phyloP scores from a whole-genome alignment of 176 grass and related monocot genomes.

The Microstegium vimineum region DNA sequence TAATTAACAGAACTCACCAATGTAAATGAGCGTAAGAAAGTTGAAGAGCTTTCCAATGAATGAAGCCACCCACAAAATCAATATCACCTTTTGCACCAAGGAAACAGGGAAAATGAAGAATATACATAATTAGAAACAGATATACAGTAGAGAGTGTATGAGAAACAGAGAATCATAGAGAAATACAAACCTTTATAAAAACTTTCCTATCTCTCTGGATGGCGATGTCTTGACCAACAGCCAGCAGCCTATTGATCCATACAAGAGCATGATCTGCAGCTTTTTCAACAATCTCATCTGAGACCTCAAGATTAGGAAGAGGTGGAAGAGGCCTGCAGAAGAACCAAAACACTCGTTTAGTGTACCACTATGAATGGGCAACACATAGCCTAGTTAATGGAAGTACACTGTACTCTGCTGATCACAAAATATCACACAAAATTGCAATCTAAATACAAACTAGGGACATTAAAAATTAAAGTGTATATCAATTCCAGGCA shows the following conservation, averaged over 20 bases:
- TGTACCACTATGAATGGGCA: background rate
- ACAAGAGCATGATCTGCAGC: slow-evolving; percentile 41
- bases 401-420: background rate
- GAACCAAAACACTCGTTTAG: background rate
- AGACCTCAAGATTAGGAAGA: slow-evolving; percentile 82
- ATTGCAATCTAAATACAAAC: background rate
- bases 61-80: slow-evolving; percentile 70
- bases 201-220: slow-evolving; percentile 80
- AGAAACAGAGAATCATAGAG: background rate
- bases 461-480: background rate
- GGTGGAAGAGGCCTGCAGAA: slow-evolving; percentile 83
- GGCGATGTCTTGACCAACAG: slow-evolving; percentile 67
- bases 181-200: slow-evolving; percentile 60
- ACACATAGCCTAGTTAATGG: background rate
- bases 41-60: slow-evolving; percentile 83
- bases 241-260: slow-evolving; percentile 76
- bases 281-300: slow-evolving; percentile 68
- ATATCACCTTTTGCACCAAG: slow-evolving; percentile 45
- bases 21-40: slow-evolving; percentile 87
- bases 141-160: background rate
- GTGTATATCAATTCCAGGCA: background rate
- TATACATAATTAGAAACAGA: slow-evolving; percentile 8
- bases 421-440: background rate
- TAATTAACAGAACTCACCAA: slow-evolving; percentile 67
- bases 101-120: slow-evolving; percentile 12